Base-by-base conservation (phyloP, 1,284 basidiomycete species). In the Xerocomus amazonicus region DNA sequence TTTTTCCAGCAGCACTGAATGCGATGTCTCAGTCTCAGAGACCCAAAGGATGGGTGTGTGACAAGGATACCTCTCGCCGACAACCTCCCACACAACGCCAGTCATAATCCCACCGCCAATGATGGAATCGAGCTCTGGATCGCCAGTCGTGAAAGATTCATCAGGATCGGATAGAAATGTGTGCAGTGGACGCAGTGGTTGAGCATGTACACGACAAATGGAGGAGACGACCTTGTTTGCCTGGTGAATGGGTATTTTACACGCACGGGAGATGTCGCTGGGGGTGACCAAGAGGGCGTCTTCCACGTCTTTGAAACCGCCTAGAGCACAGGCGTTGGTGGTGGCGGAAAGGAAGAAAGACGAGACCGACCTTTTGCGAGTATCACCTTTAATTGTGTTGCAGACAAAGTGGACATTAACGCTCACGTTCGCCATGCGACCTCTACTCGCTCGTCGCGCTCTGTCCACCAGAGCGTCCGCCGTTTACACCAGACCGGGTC, bases 1-100 rank as follows among this genome's bases (percentile, higher is more conserved):
- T 92, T 69, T 96, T 96, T 29, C 92, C 92, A 23, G 91, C 82
- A 23, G 90, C 84, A 65, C 92, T 95, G 59, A 14, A 34, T 43
- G 29, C 42, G 42, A 53, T 13, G 31, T n/a, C 17, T 59, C 28
- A 53, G 41, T 29, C 42, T 32, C 36, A 10, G 27, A 36, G 23
- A 32, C n/a, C 12, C 16, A 31, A 28, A 26, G 38, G 38, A 29
- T 29, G 13, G 34, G 13, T n/a, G 43, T 23, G 39, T 43, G 49
- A 33, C 43, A 49, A 44, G 23, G 29, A 44, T 67, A 91, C 90
- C 90, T 90, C 73, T 94, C 90, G n/a, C 92, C 92, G 12, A 78
- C 81, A 34, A 94, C 70, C 62, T 95, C 92, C 79, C 88, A 93
- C 13, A 95, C 57, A 76, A 84, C 84, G 1, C 90, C 84, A 2